Evolutionary conservation across 768 basidiomycete genomes (phyloP), one percentile per base, ranked within the genome.

Genomic region (Leccinum uliginosum): DNA sequence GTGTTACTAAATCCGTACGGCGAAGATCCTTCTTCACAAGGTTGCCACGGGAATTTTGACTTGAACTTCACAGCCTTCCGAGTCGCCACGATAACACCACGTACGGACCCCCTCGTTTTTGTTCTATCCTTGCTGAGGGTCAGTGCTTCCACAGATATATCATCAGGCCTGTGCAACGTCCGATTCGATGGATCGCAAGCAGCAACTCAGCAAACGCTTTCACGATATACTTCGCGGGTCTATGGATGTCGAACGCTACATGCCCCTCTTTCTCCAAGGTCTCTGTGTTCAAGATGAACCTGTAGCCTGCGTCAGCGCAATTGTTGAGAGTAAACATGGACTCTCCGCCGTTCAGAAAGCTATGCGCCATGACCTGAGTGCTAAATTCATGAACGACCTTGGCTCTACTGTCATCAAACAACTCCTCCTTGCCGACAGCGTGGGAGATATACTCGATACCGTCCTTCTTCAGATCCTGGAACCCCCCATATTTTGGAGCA

Each of bases 401-500:
- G 77, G 74, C 1, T 56, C 74, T 1, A 51, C 56, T 0, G 60
- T 83, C 15, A 64, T 81, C 4, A 29, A 53, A 0, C 81, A 74
- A 54, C 64, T 84, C 21, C 71, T 73, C 38, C 72, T 65, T 24
- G 66, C 83, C 1, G 64, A 65, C n/a, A 64, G 54, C 40, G 67
- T 80, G 48, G 74, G 72, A 1, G 59, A 71, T 15, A 70, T 76
- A 32, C 65, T 85, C 1, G 60, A 72, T 11, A 61, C 67, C 15
- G 62, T 83, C 21, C 52, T 85, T 43, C 44, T 66, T 43, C 60
- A 61, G 2, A 75, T 84, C 23, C 74, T 78, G 12, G 73, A 83
- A 0, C 83, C 81, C 0, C 76, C 81, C 1, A 71, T 82, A 29
- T 83, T 83, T 60, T 84, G 80, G 81, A 60, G 53, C 45, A 62